A percentile compares a stretch with the other conserved stretches of the same genome.
These are phyloP conservation scores for Heliamphora pulchella DNA, from an alignment of 179 eudicot species.

Conservation along the genomic window DNA sequence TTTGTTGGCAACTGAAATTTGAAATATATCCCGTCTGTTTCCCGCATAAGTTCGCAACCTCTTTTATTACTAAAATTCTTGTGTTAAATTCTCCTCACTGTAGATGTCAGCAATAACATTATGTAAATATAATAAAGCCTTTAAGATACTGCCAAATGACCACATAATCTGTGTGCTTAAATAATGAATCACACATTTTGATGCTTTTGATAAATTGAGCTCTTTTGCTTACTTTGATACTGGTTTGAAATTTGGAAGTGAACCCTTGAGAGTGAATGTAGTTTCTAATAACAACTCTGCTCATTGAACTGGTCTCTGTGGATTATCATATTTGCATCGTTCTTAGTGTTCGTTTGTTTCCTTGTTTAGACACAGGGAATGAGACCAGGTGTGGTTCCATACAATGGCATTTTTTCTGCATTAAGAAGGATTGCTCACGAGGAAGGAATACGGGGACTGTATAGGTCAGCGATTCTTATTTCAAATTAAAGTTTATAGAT, in stretches of 20 bases:
- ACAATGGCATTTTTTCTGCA: slow-evolving; percentile 65
- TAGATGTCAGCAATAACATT: background rate
- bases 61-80: background rate
- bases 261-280: background rate
- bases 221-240: background rate
- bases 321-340: background rate
- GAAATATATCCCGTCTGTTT: slow-evolving; percentile 3
- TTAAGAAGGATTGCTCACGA: slow-evolving; percentile 66
- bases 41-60: background rate
- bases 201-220: background rate
- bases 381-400: slow-evolving; percentile 81
- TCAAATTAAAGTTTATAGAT: background rate
- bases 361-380: slow-evolving; percentile 76
- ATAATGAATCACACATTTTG: background rate
- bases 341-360: background rate
- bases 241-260: background rate
- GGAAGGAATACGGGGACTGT: slow-evolving; percentile 77
- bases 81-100: background rate
- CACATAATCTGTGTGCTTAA: background rate
- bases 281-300: background rate
- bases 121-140: background rate
- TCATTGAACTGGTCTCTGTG: slow-evolving; percentile 1
- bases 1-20: background rate
- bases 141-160: background rate
- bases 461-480: slow-evolving; percentile 48